Conservation (phyloP, 148 eudicot genomes). For the Vaccinium darrowii region DNA sequence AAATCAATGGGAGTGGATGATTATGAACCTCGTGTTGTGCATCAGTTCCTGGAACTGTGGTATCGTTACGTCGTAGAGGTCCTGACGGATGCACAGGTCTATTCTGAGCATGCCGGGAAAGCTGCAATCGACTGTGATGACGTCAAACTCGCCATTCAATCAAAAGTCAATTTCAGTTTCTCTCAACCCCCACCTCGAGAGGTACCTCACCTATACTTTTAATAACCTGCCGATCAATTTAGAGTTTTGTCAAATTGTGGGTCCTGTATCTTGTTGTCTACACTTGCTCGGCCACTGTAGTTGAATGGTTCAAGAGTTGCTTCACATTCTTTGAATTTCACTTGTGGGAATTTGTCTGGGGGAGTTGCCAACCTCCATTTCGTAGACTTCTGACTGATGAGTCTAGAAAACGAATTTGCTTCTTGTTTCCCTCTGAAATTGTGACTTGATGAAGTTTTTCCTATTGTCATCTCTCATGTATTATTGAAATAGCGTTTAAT, state of each 20-base stretch:
- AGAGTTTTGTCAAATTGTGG: background rate
- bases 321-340: background rate
- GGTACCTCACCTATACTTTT: slow-evolving; percentile 36
- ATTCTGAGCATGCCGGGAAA: slow-evolving; percentile 90
- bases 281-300: background rate
- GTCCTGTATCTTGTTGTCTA: background rate
- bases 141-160: slow-evolving; percentile 85
- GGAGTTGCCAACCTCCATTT: background rate
- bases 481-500: background rate
- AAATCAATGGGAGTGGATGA: slow-evolving; percentile 95
- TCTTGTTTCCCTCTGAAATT: background rate
- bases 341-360: background rate
- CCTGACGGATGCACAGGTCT: slow-evolving; percentile 86
- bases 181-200: slow-evolving; percentile 99
- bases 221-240: background rate
- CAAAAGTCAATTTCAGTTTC: slow-evolving; percentile 86
- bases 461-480: background rate
- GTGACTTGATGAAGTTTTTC: background rate
- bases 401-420: background rate
- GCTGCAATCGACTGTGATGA: slow-evolving; percentile 76
- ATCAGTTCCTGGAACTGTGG: slow-evolving; percentile 89
- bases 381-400: background rate
- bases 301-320: background rate
- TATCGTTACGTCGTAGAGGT: slow-evolving; percentile 86
- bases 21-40: slow-evolving; percentile 83